These are phyloP conservation scores for Diplodia corticola DNA, from an alignment of 2,329 filamentous ascomycete genomes.

Conservation along the genomic window DNA sequence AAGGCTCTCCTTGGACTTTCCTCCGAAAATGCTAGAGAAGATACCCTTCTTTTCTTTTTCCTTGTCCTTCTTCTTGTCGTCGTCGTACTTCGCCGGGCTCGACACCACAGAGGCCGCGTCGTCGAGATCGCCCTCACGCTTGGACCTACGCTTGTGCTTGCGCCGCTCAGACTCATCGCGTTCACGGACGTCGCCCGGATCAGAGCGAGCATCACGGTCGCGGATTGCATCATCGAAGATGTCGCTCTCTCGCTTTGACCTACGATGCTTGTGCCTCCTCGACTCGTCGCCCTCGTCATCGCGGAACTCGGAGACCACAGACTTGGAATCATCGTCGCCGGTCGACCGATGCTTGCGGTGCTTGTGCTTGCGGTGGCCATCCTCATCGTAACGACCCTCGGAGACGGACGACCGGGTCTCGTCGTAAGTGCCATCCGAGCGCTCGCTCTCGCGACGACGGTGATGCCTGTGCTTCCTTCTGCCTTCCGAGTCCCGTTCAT, in stretches of 20 bases:
- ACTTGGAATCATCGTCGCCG: constrained; percentile 20
- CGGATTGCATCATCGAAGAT: constrained; percentile 36
- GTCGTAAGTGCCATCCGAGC: constrained; percentile 34
- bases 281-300: constrained; percentile 23
- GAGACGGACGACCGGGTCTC: constrained; percentile 44
- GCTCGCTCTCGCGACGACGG: constrained; percentile 38
- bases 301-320: constrained; percentile 20
- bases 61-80: constrained; percentile 36
- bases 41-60: constrained; percentile 46
- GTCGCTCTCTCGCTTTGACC: constrained; percentile 31
- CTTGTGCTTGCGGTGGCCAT: constrained; percentile 37
- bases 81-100: constrained; percentile 42
- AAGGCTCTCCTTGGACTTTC: constrained; percentile 38
- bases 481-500: constrained; percentile 21
- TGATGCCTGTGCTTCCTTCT: constrained; percentile 34
- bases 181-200: constrained; percentile 44
- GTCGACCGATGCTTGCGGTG: constrained; percentile 30
- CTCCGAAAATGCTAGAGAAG: constrained; percentile 46
- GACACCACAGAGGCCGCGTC: constrained; percentile 45
- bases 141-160: constrained; percentile 37
- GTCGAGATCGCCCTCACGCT: constrained; percentile 44
- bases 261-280: constrained; percentile 19
- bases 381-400: constrained; percentile 39
- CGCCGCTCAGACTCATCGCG: constrained; percentile 29
- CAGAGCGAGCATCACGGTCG: constrained; percentile 39